Conservation (phyloP, 306 rosid genomes). For the Quercus agrifolia region DNA sequence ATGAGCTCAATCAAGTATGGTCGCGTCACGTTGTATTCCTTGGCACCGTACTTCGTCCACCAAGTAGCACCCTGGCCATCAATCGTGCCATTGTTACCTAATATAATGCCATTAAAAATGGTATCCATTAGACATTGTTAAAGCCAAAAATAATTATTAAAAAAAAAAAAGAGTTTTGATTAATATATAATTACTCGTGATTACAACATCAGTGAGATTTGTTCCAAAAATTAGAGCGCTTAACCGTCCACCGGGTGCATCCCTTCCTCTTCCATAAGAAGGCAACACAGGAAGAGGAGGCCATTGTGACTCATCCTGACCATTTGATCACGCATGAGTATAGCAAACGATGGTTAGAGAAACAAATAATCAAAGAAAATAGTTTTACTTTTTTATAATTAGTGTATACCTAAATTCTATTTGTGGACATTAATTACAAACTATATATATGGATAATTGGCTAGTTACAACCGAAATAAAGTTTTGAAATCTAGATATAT, state of each 20-base stretch:
- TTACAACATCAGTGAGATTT: conserved; percentile 68
- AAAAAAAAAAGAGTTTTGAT: too few species aligned
- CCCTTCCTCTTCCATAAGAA: conserved; percentile 71
- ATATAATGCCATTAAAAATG: not conserved
- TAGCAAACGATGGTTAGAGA: not conserved
- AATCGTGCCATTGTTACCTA: conserved; percentile 78
- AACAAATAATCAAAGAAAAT: not conserved
- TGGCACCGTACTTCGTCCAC: conserved; percentile 52
- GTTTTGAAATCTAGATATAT: too few species aligned
- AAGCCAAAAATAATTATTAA: not conserved
- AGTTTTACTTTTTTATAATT: too few species aligned
- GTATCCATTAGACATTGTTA: not conserved
- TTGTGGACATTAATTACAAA: too few species aligned
- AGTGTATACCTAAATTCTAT: too few species aligned
- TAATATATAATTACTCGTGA: conserved; percentile 49
- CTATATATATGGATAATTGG: too few species aligned
- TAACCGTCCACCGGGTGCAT: conserved; percentile 55
- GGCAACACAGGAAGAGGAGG: conserved; percentile 43
- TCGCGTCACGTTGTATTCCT: conserved; percentile 33
- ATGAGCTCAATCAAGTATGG: conserved; percentile 68
- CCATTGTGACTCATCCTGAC: conserved; percentile 65
- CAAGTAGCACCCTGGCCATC: conserved; percentile 79
- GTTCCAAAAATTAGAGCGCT: conserved; percentile 74
- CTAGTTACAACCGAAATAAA: too few species aligned
- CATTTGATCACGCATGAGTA: not conserved